Evolutionary conservation across 345 rosid species (phyloP), one percentile per base, ranked within the genome.

Genomic region (Eucalyptus erythrocorys): DNA sequence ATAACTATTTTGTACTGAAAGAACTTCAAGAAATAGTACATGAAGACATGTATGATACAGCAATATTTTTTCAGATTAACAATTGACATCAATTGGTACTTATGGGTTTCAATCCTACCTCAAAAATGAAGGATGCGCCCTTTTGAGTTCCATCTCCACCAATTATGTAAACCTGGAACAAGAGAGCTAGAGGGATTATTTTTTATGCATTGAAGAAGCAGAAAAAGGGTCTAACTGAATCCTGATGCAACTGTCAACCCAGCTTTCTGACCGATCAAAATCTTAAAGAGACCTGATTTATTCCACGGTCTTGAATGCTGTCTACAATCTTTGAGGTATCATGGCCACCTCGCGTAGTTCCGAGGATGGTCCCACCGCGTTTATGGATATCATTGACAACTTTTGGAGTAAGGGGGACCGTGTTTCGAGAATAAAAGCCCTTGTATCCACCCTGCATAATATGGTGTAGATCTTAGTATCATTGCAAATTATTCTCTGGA

Each of bases 71-170:
- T 34, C 55, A 45, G 48, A 79, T 21, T n/a, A 48, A 48, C n/a
- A 53, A 61, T 26, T 1, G n/a, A 43, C 50, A 48, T 48, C 17
- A 61, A 10, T 24, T 66, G 37, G 14, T 71, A 71, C 24, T 6
- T 76, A 37, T 76, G 45, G 45, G 82, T 76, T 37, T 37, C 47
- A 37, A 76, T 14, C 26, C 87, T 91, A 96, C 99, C 97, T 97
- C 97, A 88, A 90, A 97, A 87, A 97, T 94, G 45, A 91, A 92
- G 34, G 99, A 93, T 85, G 98, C 98, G 50, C 99, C 99, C 93
- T 94, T 93, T 86, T 95, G 99, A 45, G 99, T 97, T 89, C 99
- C 99, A 91, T 97, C 98, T 80, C 99, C 99, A 16, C 98, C 99
- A 27, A 96, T 96, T 85, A 97, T 94, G 87, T 94, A 97, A 88